phyloP scores from a whole-genome alignment of 345 rosid species.

The Combretum micranthum region DNA sequence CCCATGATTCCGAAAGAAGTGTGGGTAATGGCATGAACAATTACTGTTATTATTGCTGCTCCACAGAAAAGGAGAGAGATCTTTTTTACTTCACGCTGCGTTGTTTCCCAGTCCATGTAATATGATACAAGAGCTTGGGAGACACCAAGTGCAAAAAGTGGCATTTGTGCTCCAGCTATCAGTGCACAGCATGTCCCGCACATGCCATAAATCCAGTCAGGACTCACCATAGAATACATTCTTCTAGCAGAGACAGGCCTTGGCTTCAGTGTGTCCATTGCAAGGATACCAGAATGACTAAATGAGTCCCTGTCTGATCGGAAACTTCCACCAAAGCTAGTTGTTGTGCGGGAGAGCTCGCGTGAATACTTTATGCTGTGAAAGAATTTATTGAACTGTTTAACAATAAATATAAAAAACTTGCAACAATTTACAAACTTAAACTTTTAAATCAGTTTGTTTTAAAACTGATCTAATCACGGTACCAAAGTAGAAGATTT shows the following conservation, averaged over 20 bases:
- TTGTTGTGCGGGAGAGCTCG: slow-evolving; percentile 57
- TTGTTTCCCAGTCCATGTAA: slow-evolving; percentile 76
- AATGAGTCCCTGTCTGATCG: slow-evolving; percentile 77
- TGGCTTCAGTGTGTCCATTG: slow-evolving; percentile 27
- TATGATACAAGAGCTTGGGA: slow-evolving; percentile 82
- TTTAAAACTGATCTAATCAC: too few species aligned
- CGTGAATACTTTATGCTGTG: slow-evolving; percentile 50
- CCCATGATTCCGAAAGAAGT: slow-evolving; percentile 83
- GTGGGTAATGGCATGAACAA: slow-evolving; percentile 63
- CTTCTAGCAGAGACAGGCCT: slow-evolving; percentile 43
- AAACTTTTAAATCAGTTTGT: too few species aligned
- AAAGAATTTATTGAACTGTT: background rate
- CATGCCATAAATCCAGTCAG: slow-evolving; percentile 83
- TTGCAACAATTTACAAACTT: too few species aligned
- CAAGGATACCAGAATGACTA: slow-evolving; percentile 36
- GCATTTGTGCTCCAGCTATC: slow-evolving; percentile 87
- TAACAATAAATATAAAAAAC: background rate
- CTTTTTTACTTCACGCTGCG: slow-evolving; percentile 63
- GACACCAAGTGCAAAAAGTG: slow-evolving; percentile 92
- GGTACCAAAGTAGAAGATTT: too few species aligned
- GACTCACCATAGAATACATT: slow-evolving; percentile 72
- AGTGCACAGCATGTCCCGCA: slow-evolving; percentile 65
- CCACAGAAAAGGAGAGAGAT: slow-evolving; percentile 61
- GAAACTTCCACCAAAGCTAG: slow-evolving; percentile 68
- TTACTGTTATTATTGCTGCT: slow-evolving; percentile 54